phyloP scores from a whole-genome alignment of 305 asterid species.

The Petunia hybrid region DNA sequence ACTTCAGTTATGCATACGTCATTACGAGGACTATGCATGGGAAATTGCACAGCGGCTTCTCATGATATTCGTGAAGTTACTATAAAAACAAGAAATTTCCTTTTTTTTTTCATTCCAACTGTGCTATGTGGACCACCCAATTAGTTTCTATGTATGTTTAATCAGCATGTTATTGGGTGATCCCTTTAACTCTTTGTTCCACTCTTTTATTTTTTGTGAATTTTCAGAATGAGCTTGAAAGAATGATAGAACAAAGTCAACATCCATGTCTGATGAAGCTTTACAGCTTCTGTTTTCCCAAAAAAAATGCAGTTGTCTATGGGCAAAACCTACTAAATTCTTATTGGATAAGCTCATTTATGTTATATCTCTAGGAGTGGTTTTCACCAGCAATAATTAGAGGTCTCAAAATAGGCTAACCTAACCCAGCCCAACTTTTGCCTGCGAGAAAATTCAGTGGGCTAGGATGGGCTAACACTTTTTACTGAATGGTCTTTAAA shows the following conservation, averaged over 20 bases:
- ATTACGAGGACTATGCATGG: background rate
- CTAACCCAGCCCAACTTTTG: too few relatives aligned
- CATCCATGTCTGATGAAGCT: constrained; percentile 23
- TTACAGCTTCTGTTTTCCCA: background rate
- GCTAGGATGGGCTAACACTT: too few relatives aligned
- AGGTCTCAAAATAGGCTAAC: too few relatives aligned
- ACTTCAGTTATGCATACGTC: background rate
- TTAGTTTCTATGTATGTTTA: background rate
- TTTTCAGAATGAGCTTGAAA: constrained; percentile 6
- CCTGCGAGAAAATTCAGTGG: too few relatives aligned
- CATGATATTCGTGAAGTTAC: background rate
- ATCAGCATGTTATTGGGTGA: background rate
- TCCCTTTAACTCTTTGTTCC: too few relatives aligned
- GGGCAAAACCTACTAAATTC: background rate
- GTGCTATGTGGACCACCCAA: background rate
- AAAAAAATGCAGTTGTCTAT: background rate
- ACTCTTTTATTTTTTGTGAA: too few relatives aligned
- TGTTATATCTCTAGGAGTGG: background rate
- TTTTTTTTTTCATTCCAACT: background rate
- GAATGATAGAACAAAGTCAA: background rate
- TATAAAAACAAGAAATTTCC: constrained; percentile 5
- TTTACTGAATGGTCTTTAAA: too few relatives aligned
- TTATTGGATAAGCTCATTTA: background rate
- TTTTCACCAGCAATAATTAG: background rate
- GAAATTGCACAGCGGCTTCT: background rate